A percentile compares a stretch with the other conserved stretches of the same genome.
phyloP scores from a whole-genome alignment of 331 rosid genomes.

The Quercus tomentella region DNA sequence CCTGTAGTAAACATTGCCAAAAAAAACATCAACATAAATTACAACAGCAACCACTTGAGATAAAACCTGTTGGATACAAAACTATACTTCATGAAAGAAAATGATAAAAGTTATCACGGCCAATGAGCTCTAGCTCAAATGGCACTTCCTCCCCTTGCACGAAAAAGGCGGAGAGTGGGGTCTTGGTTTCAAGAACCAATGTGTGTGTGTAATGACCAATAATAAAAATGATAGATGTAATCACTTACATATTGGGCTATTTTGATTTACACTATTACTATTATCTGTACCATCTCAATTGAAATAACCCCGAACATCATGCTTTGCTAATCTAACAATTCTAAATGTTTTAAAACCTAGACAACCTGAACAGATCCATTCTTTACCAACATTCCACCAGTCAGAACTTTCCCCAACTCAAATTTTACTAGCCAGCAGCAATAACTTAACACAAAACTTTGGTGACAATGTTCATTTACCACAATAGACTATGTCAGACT shows the following conservation, averaged over 20 bases:
- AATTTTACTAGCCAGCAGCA: background rate
- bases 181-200: no score
- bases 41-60: background rate
- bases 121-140: no score
- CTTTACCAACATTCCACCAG: background rate
- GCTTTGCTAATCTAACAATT: background rate
- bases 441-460: background rate
- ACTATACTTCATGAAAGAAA: background rate
- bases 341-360: background rate
- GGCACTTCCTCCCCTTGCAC: no score
- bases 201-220: no score
- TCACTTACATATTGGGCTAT: background rate
- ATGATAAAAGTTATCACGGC: background rate
- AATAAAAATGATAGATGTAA: no score
- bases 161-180: no score
- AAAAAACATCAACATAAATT: constrained; percentile 9
- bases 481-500: background rate
- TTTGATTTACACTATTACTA: background rate
- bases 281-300: background rate
- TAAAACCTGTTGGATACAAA: background rate
- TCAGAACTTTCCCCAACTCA: background rate
- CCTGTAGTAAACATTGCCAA: constrained; percentile 45
- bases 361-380: background rate
- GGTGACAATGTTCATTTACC: background rate
- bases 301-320: background rate